Evolutionary conservation across 352 stramenopile species (phyloP), one percentile per base, ranked within the genome.

Genomic region (Pythium brachiatum): DNA sequence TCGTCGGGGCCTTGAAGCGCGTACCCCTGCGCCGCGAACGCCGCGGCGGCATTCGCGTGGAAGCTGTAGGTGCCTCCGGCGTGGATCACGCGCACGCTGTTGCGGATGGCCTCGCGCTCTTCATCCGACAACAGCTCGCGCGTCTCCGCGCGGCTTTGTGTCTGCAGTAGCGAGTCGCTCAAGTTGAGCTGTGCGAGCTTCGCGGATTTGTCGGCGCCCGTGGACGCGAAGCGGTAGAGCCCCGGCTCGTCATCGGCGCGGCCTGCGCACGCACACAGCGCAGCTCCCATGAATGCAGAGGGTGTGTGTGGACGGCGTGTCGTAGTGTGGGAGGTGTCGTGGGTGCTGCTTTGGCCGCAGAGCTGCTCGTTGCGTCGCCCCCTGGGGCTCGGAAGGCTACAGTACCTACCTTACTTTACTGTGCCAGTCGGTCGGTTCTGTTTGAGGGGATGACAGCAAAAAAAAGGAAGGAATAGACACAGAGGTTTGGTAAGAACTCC

Each of bases 141-240:
- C 43, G 63, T 70, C 57, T 70, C 63, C 27, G 63, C 52, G 48
- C 63, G 63, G 44, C 63, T 70, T 36, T 70, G 63, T 5, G 63
- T 70, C 32, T 70, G 63, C n/a, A 70, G 51, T 23, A 62, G 46
- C 44, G 53, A 62, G 44, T 52, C 44, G 44, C 44, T 52, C 23
- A 52, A 8, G 13, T 29, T 52, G 44, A 39, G 53, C 25, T 21
- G 53, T 13, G 36, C 53, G 16, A n/a, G 57, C 36, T 60, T 54
- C 20, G 43, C 32, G 29, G 31, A n/a, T 25, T 66, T 66, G 29
- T 36, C 25, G 16, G 55, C 20, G 39, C 41, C 23, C 16, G 31
- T n/a, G 18, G 36, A 43, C 41, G 53, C 34, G 31, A 25, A 23
- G 31, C 60, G 60, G 46, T 57, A 67, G 21, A 67, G 60, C 11